A percentile compares a stretch with the other conserved stretches of the same genome.
These are phyloP conservation scores for Trichosporon ovoides DNA, from an alignment of 1,284 basidiomycete species.

Conservation along the genomic window DNA sequence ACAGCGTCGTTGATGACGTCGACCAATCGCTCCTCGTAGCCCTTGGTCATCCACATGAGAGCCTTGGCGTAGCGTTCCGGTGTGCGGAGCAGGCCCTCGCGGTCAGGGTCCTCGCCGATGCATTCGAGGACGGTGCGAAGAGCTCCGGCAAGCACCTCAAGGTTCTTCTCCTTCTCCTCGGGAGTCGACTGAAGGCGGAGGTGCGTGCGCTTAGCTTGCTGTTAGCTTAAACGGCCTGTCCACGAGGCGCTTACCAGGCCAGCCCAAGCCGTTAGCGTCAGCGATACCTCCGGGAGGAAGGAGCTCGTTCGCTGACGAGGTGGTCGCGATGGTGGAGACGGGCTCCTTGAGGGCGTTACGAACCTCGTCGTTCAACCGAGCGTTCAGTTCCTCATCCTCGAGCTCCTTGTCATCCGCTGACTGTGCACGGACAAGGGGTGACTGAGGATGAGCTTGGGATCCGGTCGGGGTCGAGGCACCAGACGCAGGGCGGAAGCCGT, in stretches of 20 bases:
- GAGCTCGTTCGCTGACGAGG: not conserved
- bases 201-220: conserved; percentile 81
- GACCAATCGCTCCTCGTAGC: conserved; percentile 89
- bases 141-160: conserved; percentile 73
- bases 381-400: conserved; percentile 13
- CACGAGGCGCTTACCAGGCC: conserved; percentile 67
- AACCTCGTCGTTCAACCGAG: conserved; percentile 21
- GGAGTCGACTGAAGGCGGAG: conserved; percentile 73
- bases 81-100: conserved; percentile 84
- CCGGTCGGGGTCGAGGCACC: conserved; percentile 58
- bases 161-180: conserved; percentile 64
- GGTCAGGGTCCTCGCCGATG: conserved; percentile 94
- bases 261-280: conserved; percentile 82
- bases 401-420: conserved; percentile 6
- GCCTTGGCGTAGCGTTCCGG: conserved; percentile 97
- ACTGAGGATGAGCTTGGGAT: not conserved
- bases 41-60: conserved; percentile 98
- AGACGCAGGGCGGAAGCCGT: conserved; percentile 68
- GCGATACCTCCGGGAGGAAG: conserved; percentile 55
- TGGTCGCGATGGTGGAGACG: not conserved
- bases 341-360: conserved; percentile 13
- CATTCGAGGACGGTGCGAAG: conserved; percentile 92
- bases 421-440: conserved; percentile 2
- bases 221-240: not conserved
- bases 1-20: conserved; percentile 99